Conservation (phyloP, 108 stramenopile species). For the Asterionellopsis glacialis region DNA sequence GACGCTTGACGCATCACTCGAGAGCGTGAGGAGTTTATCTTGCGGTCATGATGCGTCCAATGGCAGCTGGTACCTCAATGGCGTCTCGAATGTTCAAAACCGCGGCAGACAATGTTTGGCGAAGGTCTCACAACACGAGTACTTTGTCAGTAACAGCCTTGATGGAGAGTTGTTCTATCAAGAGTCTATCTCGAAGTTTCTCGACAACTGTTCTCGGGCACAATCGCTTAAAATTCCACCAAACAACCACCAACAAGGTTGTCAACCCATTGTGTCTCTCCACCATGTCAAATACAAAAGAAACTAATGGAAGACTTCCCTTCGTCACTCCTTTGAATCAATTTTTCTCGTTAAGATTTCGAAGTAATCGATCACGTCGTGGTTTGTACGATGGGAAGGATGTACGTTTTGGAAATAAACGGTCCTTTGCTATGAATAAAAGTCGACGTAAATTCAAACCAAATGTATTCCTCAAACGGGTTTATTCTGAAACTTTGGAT, state of each 20-base stretch:
- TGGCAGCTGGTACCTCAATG: too few species aligned
- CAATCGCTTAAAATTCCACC: neutral
- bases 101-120: too few species aligned
- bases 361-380: conserved; percentile 70
- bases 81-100: too few species aligned
- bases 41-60: too few species aligned
- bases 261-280: neutral
- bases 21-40: too few species aligned
- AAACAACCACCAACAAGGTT: neutral
- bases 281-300: neutral
- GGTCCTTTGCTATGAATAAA: conserved; percentile 67
- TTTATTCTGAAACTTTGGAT: conserved; percentile 78
- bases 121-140: too few species aligned
- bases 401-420: conserved; percentile 71
- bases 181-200: too few species aligned
- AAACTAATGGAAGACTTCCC: neutral
- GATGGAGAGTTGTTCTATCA: too few species aligned
- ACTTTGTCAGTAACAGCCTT: too few species aligned
- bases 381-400: conserved; percentile 84
- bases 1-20: too few species aligned
- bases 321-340: neutral
- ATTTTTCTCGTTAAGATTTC: conserved; percentile 25
- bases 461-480: conserved; percentile 61
- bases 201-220: too few species aligned
- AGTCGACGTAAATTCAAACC: conserved; percentile 81